Percentiles rank a stretch among this genome's conserved stretches.
Conservation (phyloP, 1,139 yeast species). For the Geotrichum restrictum region DNA sequence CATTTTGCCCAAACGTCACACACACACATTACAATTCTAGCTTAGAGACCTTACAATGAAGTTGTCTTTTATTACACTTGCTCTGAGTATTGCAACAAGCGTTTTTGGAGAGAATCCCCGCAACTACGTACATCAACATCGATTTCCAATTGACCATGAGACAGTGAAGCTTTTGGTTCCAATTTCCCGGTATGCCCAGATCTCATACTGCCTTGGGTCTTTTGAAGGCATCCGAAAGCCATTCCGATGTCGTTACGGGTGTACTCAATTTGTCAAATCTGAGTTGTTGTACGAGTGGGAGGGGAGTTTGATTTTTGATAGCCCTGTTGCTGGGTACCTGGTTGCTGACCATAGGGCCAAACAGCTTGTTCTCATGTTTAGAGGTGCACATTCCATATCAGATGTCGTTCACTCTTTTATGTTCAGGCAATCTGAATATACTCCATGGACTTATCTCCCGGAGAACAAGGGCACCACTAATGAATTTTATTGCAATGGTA, state of each 20-base stretch:
- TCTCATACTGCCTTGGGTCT: conserved; percentile 23
- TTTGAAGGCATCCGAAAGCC: conserved; percentile 18
- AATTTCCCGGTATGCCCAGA: conserved; percentile 22
- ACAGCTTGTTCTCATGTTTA: conserved; percentile 45
- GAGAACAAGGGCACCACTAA: conserved; percentile 1
- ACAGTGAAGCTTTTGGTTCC: conserved; percentile 20
- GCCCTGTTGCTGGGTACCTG: conserved; percentile 32
- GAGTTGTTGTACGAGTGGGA: conserved; percentile 21
- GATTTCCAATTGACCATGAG: conserved; percentile 19
- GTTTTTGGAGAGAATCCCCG: no score
- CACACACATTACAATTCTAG: no score
- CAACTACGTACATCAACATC: conserved; percentile 1
- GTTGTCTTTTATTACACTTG: not conserved
- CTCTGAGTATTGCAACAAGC: not conserved
- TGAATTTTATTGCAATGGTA: conserved; percentile 43
- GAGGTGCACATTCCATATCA: conserved; percentile 55
- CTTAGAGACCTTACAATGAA: no score
- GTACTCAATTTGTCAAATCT: conserved; percentile 22
- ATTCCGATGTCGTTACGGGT: conserved; percentile 23
- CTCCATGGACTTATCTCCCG: conserved; percentile 7
- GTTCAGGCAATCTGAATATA: conserved; percentile 12
- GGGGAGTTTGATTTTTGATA: conserved; percentile 9
- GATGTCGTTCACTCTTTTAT: conserved; percentile 47
- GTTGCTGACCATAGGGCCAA: conserved; percentile 43
- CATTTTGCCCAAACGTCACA: no score